A percentile compares a stretch with the other conserved stretches of the same genome.
phyloP scores from a whole-genome alignment of 257 asterid genomes.

The Forsythia viridissima region DNA sequence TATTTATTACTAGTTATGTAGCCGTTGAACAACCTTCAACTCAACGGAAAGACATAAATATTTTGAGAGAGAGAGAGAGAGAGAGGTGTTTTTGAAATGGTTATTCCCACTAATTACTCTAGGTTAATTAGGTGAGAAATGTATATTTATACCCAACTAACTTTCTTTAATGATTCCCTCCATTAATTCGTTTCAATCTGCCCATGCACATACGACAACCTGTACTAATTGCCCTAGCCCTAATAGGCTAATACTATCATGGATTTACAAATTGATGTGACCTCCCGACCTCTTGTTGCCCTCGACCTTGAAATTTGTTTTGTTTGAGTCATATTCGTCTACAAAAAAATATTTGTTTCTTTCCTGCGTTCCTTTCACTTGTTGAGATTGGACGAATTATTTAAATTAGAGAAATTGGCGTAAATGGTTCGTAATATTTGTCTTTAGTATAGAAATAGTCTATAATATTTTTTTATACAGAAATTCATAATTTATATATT shows the following conservation, averaged over 20 bases:
- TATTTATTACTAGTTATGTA: conserved; percentile 12
- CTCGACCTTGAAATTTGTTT: neutral
- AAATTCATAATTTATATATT: no score
- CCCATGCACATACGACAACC: neutral
- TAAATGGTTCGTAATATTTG: no score
- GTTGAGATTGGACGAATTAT: neutral
- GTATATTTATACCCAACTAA: neutral
- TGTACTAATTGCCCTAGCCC: neutral
- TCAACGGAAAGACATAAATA: conserved; percentile 11
- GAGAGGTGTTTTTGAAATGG: conserved; percentile 9
- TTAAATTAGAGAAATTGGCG: no score
- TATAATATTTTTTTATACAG: no score
- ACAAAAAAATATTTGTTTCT: no score
- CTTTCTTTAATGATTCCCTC: neutral
- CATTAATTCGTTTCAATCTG: neutral
- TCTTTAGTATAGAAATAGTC: no score
- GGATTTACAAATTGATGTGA: neutral
- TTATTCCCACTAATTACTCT: conserved; percentile 24
- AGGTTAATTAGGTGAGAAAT: neutral
- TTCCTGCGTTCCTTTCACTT: neutral
- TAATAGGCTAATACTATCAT: neutral
- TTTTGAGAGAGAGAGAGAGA: neutral
- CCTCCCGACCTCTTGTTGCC: neutral
- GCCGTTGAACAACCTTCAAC: conserved; percentile 23
- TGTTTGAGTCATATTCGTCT: neutral